phyloP scores from a whole-genome alignment of 2,329 filamentous ascomycete genomes.

The Calcarisporium arbuscula region DNA sequence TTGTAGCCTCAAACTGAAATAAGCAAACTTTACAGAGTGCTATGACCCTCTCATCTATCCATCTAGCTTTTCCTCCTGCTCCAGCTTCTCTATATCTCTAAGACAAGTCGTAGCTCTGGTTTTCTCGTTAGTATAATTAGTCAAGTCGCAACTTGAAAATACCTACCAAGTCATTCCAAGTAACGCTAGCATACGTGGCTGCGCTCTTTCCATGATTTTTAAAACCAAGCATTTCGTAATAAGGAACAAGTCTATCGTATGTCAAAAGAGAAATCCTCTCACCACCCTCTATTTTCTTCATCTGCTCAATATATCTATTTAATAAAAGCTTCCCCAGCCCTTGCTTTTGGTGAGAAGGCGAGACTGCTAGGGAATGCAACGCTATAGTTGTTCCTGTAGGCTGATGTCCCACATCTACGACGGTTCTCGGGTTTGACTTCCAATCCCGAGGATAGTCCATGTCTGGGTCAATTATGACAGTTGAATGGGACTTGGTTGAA shows the following conservation, averaged over 20 bases:
- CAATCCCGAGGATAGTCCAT: constrained; percentile 19
- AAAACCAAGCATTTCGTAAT: constrained; percentile 24
- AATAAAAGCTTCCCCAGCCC: constrained; percentile 21
- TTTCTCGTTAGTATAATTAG: too few species aligned
- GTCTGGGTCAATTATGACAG: constrained; percentile 17
- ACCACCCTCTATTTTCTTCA: constrained; percentile 11
- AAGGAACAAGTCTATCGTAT: constrained; percentile 21
- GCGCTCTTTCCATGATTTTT: constrained; percentile 23
- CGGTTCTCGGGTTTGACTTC: constrained; percentile 13
- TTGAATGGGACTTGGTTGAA: constrained; percentile 17
- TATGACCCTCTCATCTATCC: too few species aligned
- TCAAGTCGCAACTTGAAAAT: too few species aligned
- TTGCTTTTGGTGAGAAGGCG: constrained; percentile 15
- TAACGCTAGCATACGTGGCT: constrained; percentile 21
- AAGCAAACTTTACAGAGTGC: too few species aligned
- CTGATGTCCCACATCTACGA: constrained; percentile 15
- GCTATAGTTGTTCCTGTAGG: constrained; percentile 20
- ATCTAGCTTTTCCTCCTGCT: too few species aligned
- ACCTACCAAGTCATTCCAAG: constrained; percentile 24
- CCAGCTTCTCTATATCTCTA: too few species aligned
- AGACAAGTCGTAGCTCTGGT: too few species aligned
- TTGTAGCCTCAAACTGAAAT: too few species aligned
- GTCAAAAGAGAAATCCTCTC: constrained; percentile 23
- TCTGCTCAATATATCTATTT: constrained; percentile 14
- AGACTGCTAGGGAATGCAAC: constrained; percentile 21